A percentile compares a stretch with the other conserved stretches of the same genome.
Evolutionary conservation across 768 basidiomycete genomes (phyloP).

Genomic region (Naganishia friedmannii): DNA sequence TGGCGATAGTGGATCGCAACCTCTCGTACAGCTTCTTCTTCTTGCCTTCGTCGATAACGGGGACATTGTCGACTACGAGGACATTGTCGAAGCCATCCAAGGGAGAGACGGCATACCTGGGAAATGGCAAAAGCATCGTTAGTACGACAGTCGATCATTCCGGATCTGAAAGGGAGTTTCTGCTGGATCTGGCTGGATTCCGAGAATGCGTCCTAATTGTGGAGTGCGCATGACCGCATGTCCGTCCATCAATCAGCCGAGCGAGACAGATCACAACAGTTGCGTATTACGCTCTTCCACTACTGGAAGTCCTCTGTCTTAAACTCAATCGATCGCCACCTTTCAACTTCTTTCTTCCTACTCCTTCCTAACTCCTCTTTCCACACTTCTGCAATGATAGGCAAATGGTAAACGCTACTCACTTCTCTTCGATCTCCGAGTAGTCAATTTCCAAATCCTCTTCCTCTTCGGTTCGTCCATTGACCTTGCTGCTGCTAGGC

Average conservation of each 20-base stretch:
- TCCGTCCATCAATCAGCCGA: no score
- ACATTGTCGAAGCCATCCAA: constrained; percentile 73
- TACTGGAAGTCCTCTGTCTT: background rate
- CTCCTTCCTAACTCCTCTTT: no score
- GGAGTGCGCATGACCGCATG: no score
- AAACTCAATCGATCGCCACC: no score
- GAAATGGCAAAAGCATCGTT: background rate
- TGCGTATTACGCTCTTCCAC: background rate
- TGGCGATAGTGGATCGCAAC: constrained; percentile 76
- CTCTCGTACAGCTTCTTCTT: constrained; percentile 75
- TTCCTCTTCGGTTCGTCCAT: constrained; percentile 33
- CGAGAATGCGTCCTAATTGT: background rate
- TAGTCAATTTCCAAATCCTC: constrained; percentile 73
- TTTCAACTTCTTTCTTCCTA: no score
- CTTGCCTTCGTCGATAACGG: constrained; percentile 81
- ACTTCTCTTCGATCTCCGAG: constrained; percentile 85
- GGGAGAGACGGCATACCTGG: constrained; percentile 24
- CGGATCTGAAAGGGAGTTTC: background rate
- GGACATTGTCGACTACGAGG: constrained; percentile 87
- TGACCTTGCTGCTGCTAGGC: constrained; percentile 15
- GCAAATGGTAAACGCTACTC: constrained; percentile 36
- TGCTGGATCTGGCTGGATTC: background rate
- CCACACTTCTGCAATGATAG: no score
- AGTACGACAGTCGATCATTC: background rate
- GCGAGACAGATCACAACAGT: background rate